Evolutionary conservation across 176 grass and related monocot genomes (phyloP).

Genomic region (Microstegium vimineum): DNA sequence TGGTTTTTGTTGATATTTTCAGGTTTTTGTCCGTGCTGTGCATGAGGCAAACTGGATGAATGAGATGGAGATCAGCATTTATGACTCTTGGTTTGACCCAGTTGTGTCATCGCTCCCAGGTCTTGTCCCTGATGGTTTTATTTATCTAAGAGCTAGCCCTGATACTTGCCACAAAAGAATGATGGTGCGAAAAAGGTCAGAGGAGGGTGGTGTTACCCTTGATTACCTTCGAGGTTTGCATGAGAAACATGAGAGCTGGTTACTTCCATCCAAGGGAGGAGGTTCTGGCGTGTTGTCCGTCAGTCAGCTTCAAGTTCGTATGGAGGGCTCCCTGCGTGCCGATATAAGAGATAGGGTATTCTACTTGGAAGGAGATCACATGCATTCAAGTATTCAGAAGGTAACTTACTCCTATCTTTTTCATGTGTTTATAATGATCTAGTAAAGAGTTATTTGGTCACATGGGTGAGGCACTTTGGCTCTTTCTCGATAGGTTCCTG

Average conservation of each 20-base stretch:
- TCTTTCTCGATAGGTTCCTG: slow-evolving; percentile 60
- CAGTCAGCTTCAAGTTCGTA: slow-evolving; percentile 55
- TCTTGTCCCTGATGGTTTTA: slow-evolving; percentile 96
- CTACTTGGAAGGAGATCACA: slow-evolving; percentile 83
- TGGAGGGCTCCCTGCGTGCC: slow-evolving; percentile 58
- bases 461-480: background rate
- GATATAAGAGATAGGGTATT: slow-evolving; percentile 85
- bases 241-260: slow-evolving; percentile 97
- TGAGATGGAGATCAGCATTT: slow-evolving; percentile 98
- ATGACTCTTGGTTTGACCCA: slow-evolving; percentile 97
- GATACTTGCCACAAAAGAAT: slow-evolving; percentile 93
- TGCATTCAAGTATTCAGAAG: slow-evolving; percentile 93
- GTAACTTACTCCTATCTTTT: slow-evolving; percentile 28
- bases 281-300: slow-evolving; percentile 61
- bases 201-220: slow-evolving; percentile 84
- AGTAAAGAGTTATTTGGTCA: background rate
- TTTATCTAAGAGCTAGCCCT: slow-evolving; percentile 91
- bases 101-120: slow-evolving; percentile 87
- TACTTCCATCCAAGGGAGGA: slow-evolving; percentile 60
- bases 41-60: slow-evolving; percentile 99
- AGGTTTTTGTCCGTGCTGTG: slow-evolving; percentile 98
- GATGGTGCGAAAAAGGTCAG: slow-evolving; percentile 76
- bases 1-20: background rate
- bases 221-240: slow-evolving; percentile 86
- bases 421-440: background rate